phyloP scores from a whole-genome alignment of 1,284 basidiomycete genomes.

The Sanghuangporus baumii region DNA sequence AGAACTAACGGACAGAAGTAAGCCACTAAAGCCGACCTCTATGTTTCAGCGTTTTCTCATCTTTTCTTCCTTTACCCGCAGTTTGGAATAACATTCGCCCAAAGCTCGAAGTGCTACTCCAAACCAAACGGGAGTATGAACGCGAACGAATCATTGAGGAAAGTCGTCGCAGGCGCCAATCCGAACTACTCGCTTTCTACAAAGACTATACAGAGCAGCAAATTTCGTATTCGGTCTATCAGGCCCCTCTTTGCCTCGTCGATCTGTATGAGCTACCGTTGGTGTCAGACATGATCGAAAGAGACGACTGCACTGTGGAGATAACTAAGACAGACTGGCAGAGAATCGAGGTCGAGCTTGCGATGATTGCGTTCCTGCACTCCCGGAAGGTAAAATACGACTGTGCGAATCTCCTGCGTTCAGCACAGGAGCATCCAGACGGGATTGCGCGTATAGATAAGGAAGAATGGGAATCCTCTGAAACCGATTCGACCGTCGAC shows the following conservation, averaged over 20 bases:
- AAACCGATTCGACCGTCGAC: no score
- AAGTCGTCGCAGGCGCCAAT: background rate
- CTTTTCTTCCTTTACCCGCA: background rate
- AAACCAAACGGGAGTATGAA: background rate
- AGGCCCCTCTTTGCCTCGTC: background rate
- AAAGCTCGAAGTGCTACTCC: background rate
- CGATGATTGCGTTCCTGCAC: no score
- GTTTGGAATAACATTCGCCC: background rate
- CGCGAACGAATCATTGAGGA: background rate
- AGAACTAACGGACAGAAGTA: background rate
- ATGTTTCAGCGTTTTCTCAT: background rate
- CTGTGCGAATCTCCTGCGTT: no score
- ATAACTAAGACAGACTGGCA: background rate
- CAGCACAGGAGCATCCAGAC: no score
- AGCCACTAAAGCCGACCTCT: background rate
- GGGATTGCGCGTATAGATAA: no score
- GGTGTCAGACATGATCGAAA: background rate
- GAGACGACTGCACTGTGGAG: background rate
- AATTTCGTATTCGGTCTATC: background rate
- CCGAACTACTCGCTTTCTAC: background rate
- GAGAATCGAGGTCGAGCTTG: no score
- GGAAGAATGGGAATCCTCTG: no score
- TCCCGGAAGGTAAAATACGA: no score
- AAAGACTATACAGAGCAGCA: background rate
- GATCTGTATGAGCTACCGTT: background rate